Base-by-base conservation (phyloP, 1,284 basidiomycete species). In the Boletus coffeatus region DNA sequence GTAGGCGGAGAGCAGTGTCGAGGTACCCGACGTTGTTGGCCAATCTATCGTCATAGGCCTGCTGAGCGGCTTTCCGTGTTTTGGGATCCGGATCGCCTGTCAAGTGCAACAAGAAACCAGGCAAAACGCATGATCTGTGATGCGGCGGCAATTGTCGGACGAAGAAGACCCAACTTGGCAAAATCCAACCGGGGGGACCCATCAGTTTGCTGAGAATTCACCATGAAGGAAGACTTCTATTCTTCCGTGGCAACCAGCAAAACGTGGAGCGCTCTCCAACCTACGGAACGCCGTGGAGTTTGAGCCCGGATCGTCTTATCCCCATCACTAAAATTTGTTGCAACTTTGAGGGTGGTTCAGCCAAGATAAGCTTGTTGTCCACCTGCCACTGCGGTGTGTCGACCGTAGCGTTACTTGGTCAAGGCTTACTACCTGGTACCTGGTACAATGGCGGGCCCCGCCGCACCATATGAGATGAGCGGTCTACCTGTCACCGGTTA, bases 21-120 rank as follows among this genome's bases (percentile, higher is more conserved):
- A 93, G 79, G 34, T 92, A 72, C 2, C 86, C 88, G 11, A 84
- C 85, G 67, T 94, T 94, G 69, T 86, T 77, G 13, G 77, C 77
- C 1, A 93, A 78, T 53, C 90, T 81, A 52, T 78, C 80, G 68
- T 94, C 92, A 67, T 84, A 84, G 4, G 83, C 86, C 69, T 88
- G 83, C 36, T 80, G 81, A 8, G 89, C 89, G 29, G 74, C 76
- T 67, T 83, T 79, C 36, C 92, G 87, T 2, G 89, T 92, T 52
- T 82, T 78, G 0, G 90, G 85, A 65, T 81, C 25, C 3, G 25
- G 2, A 57, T 53, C 32, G 37, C 43, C 60, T 67, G 64, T 58
- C 52, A 61, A 59, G 36, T 41, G 32, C 56, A 65, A n/a, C 36
- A 53, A 60, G 53, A 48, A 56, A 58, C 37, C 37, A 50, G 21